phyloP scores from a whole-genome alignment of 129 eudicot genomes.

The Flaveria trinervia region DNA sequence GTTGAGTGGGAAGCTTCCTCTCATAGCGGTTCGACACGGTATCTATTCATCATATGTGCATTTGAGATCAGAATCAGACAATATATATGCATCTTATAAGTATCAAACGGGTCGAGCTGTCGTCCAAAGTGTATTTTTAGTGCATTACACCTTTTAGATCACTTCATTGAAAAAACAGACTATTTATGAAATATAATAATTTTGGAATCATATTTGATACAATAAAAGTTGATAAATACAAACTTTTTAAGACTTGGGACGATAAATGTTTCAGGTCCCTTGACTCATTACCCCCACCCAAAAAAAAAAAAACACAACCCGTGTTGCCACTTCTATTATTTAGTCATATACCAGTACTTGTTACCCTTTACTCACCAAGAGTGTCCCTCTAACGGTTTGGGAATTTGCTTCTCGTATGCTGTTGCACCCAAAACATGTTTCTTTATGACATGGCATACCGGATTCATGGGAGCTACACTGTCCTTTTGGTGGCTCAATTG shows the following conservation, averaged over 20 bases:
- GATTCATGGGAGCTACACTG: conserved; percentile 64
- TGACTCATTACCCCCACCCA: not conserved
- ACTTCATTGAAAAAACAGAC: not conserved
- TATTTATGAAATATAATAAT: not conserved
- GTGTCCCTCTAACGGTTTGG: conserved; percentile 82
- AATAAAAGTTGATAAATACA: no score
- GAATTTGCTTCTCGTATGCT: conserved; percentile 66
- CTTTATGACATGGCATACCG: conserved; percentile 51
- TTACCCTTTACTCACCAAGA: conserved; percentile 61
- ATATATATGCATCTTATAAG: not conserved
- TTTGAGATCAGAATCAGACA: conserved; percentile 24
- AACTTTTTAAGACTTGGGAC: not conserved
- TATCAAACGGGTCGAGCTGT: not conserved
- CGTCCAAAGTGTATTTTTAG: not conserved
- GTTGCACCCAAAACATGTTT: conserved; percentile 76
- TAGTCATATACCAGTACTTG: conserved; percentile 8
- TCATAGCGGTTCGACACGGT: conserved; percentile 96
- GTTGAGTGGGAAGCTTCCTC: conserved; percentile 91
- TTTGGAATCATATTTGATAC: not conserved
- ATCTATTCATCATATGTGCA: conserved; percentile 47
- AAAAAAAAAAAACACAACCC: no score
- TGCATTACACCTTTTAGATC: not conserved
- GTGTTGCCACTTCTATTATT: not conserved
- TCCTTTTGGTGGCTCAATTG: conserved; percentile 75
- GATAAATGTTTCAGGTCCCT: not conserved